Evolutionary conservation across 441 rosid species (phyloP).

Genomic region (Theobroma grandiflorum): DNA sequence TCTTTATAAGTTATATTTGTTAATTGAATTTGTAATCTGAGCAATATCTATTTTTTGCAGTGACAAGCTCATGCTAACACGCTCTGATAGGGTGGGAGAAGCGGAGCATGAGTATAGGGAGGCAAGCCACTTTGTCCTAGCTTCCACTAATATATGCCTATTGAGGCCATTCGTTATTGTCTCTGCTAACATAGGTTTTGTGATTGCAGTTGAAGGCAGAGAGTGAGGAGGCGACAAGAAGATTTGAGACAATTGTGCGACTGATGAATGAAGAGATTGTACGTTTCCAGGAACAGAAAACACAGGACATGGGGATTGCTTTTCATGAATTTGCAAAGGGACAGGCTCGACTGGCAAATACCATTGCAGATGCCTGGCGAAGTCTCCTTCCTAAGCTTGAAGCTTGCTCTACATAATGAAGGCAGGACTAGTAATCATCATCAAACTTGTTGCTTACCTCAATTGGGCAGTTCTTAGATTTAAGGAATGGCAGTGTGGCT

Average conservation of each 20-base stretch:
- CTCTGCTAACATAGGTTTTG: conserved; percentile 24
- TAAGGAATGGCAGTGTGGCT: conserved; percentile 21
- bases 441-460: conserved; percentile 14
- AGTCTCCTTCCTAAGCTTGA: conserved; percentile 97
- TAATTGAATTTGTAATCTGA: neutral
- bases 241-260: conserved; percentile 77
- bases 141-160: neutral
- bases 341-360: conserved; percentile 87
- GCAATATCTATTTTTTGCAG: conserved; percentile 46
- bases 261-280: conserved; percentile 91
- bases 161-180: neutral
- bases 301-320: conserved; percentile 84
- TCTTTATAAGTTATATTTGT: neutral
- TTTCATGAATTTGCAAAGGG: conserved; percentile 97
- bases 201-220: conserved; percentile 78
- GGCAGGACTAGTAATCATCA: conserved; percentile 30
- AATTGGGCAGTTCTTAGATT: neutral
- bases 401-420: conserved; percentile 53
- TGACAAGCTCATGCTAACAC: conserved; percentile 89
- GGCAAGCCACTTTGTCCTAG: conserved; percentile 47
- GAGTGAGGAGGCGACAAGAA: conserved; percentile 80
- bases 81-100: conserved; percentile 90
- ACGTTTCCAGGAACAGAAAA: conserved; percentile 92
- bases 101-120: conserved; percentile 88
- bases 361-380: conserved; percentile 94